Evolutionary conservation across 148 eudicot genomes (phyloP).

Genomic region (Fagopyrum tataricum): DNA sequence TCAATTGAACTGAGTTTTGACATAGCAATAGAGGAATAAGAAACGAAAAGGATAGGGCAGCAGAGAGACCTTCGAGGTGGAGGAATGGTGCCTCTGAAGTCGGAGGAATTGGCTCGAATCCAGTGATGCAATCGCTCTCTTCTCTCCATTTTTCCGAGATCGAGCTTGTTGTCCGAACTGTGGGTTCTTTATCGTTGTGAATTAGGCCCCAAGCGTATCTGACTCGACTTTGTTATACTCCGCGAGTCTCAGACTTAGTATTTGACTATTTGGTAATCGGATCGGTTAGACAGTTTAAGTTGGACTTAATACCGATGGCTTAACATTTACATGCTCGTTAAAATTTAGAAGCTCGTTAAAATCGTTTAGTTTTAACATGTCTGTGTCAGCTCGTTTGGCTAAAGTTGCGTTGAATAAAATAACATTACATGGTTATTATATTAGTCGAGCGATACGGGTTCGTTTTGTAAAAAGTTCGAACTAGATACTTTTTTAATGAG

Average conservation of each 20-base stretch:
- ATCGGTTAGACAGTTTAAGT: not conserved
- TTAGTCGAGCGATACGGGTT: too few relatives aligned
- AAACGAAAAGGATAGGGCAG: not conserved
- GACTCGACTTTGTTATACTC: not conserved
- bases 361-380: too few relatives aligned
- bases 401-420: too few relatives aligned
- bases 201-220: not conserved
- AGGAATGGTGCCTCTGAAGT: conserved; percentile 72
- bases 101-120: conserved; percentile 82
- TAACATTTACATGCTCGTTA: too few relatives aligned
- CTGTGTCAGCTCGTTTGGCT: too few relatives aligned
- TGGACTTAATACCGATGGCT: too few relatives aligned
- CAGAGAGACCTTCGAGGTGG: conserved; percentile 62
- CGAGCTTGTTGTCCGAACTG: not conserved
- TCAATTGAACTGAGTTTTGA: not conserved
- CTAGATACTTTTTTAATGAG: too few relatives aligned
- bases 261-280: not conserved
- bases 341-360: too few relatives aligned
- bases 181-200: not conserved
- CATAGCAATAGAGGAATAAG: not conserved
- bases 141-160: conserved; percentile 13
- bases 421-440: too few relatives aligned
- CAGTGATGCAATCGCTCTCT: conserved; percentile 53
- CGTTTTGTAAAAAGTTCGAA: too few relatives aligned
- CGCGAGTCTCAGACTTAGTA: too few relatives aligned